Evolutionary conservation across 1,284 basidiomycete species (phyloP), one percentile per base, ranked within the genome.

Genomic region (Clitocybe nebularis): DNA sequence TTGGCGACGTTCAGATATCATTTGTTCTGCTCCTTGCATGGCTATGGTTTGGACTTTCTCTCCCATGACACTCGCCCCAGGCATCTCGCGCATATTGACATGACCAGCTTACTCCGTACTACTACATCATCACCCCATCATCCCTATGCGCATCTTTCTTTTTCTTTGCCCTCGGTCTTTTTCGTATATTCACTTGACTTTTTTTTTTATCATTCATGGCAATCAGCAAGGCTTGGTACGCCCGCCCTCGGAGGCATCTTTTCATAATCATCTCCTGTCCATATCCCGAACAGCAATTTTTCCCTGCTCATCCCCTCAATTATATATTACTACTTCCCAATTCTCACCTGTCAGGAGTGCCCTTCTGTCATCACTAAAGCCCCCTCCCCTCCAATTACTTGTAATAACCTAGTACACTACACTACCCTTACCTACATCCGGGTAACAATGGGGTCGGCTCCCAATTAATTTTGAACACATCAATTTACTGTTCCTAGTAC

Each of bases 321-420:
- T 47, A 52, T 50, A 50, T 52, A 49, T 49, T 52, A 52, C 48
- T 49, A 54, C 42, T 36, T 39, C 38, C 36, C 46, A 48, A 47
- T 41, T 47, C 49, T 47, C 41, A 45, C 49, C 43, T 42, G 46
- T 51, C 45, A 47, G 50, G 55, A 53, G 45, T 56, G 49, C 51
- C 49, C 50, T 51, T 53, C 50, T 53, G 36, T 49, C 36, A 42
- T 39, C 41, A 40, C 43, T 46, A 48, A 49, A 45, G 43, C 39
- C 49, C 54, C 53, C 50, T 47, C 19, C 9, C 22, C 30, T 11
- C 39, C 47, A 36, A 49, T 45, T 60, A 58, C 52, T 51, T 66
- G 64, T 68, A 68, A 64, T 67, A 62, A 28, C 35, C 52, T 61
- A 59, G 49, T 70, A 69, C 59, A 53, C 57, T 72, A 72, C 63